These are phyloP conservation scores for Asterionellopsis glacialis DNA, from an alignment of 108 stramenopile species.

Conservation along the genomic window DNA sequence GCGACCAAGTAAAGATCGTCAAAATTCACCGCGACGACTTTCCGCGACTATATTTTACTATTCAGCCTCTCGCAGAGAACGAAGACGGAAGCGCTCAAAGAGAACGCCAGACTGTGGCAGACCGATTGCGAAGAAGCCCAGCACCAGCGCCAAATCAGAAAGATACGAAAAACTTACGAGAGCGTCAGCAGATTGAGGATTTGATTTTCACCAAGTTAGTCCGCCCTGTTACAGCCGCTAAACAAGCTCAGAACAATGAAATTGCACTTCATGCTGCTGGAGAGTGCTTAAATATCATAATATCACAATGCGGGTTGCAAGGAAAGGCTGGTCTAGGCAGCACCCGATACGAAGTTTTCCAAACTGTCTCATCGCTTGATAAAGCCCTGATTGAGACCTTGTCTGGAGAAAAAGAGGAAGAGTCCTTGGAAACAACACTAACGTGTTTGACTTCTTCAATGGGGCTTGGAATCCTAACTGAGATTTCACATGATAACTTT, in stretches of 20 bases:
- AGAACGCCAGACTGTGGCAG: constrained; percentile 66
- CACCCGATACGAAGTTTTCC: constrained; percentile 49
- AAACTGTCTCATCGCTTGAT: constrained; percentile 28
- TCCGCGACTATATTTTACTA: constrained; percentile 65
- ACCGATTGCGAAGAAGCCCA: constrained; percentile 27
- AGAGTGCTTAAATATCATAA: constrained; percentile 50
- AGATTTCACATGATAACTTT: not conserved
- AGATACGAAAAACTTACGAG: not conserved
- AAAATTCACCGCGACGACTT: constrained; percentile 73
- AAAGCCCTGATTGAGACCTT: constrained; percentile 4
- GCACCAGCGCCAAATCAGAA: not conserved
- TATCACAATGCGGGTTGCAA: constrained; percentile 55
- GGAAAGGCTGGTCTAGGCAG: constrained; percentile 56
- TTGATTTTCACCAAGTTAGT: constrained; percentile 1
- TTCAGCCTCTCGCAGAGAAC: constrained; percentile 24
- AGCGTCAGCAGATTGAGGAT: not conserved
- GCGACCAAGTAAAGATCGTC: constrained; percentile 36
- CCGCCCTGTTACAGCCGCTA: not conserved
- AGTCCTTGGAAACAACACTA: constrained; percentile 5
- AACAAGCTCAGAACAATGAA: not conserved
- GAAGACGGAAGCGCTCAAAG: constrained; percentile 15
- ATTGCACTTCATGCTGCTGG: not conserved
- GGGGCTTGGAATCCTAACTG: constrained; percentile 27
- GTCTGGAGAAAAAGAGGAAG: not conserved
- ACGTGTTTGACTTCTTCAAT: constrained; percentile 35